Evolutionary conservation across 768 basidiomycete genomes (phyloP), one percentile per base, ranked within the genome.

Genomic region (Termitomyces sp.): DNA sequence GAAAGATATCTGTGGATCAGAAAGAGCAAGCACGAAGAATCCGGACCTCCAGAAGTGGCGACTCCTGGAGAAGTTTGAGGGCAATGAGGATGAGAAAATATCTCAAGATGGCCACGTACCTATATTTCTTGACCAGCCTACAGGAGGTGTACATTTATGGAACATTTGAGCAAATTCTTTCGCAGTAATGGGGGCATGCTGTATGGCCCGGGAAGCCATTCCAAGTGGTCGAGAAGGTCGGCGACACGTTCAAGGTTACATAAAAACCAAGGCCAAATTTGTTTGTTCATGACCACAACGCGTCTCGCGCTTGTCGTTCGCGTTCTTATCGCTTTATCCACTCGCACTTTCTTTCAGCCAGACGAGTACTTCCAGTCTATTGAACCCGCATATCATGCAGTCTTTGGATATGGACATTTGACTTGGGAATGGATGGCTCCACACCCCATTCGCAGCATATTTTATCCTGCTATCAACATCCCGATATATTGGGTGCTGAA

Each of bases 291-390:
- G 56, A 59, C 60, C 49, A 43, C 60, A 10, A 62, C 66, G 32
- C 59, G 53, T 49, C 57, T 78, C 51, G 75, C 81, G n/a, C 55
- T 86, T 30, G 53, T 63, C 21, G 64, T 84, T 60, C 84, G 90
- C 45, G 68, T 89, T 50, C 56, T 73, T 8, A 73, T 91, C 44
- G 87, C 91, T 0, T 66, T 95, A 32, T 71, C 74, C 40, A 94
- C 92, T 0, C 79, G 80, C 53, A 92, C 94, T 4, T 90, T 89
- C 73, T 98, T 98, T 68, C 95, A 98, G 68, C 94, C 97, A 9
- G 97, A 99, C 70, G 97, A 98, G 71, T 96, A 90, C 70, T 98
- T 89, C 64, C 97, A 99, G 67, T 82, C 94, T 6, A 79, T 98
- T 43, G 97, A 99, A 67, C 89, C 91, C 45, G 97, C 97, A 0